Percentiles rank a stretch among this genome's conserved stretches.
phyloP scores from a whole-genome alignment of 257 asterid species.

The Henckelia pumila region DNA sequence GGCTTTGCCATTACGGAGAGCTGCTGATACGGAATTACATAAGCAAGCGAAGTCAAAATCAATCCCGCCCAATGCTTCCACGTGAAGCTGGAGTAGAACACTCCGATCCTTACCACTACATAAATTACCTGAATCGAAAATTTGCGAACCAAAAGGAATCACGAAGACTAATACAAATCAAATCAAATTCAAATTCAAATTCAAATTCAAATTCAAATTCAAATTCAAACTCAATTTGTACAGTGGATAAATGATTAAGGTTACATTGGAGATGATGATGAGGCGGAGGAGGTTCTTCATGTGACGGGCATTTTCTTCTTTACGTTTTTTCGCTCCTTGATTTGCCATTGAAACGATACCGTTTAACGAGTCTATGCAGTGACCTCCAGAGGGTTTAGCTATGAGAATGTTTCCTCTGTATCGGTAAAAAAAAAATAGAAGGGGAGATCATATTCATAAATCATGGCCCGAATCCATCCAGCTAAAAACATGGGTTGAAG shows the following conservation, averaged over 20 bases:
- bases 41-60: constrained; percentile 73
- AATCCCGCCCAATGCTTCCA: constrained; percentile 79
- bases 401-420: too few species aligned
- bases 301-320: constrained; percentile 82
- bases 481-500: too few species aligned
- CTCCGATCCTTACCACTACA: constrained; percentile 63
- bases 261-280: constrained; percentile 75
- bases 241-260: not conserved
- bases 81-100: constrained; percentile 74
- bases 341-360: constrained; percentile 57
- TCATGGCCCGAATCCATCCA: too few species aligned
- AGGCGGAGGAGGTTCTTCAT: constrained; percentile 61
- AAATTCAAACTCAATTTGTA: not conserved
- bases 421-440: too few species aligned
- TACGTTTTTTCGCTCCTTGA: constrained; percentile 98
- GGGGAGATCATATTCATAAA: too few species aligned
- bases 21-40: constrained; percentile 77
- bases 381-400: not conserved
- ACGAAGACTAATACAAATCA: not conserved
- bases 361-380: not conserved
- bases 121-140: constrained; percentile 49
- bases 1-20: constrained; percentile 80
- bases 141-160: constrained; percentile 18
- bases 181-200: not conserved
- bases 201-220: not conserved